Percentiles rank a stretch among this genome's conserved stretches.
Evolutionary conservation across 2,329 filamentous ascomycete genomes (phyloP).

Genomic region (Paracoccidioides lutzii): DNA sequence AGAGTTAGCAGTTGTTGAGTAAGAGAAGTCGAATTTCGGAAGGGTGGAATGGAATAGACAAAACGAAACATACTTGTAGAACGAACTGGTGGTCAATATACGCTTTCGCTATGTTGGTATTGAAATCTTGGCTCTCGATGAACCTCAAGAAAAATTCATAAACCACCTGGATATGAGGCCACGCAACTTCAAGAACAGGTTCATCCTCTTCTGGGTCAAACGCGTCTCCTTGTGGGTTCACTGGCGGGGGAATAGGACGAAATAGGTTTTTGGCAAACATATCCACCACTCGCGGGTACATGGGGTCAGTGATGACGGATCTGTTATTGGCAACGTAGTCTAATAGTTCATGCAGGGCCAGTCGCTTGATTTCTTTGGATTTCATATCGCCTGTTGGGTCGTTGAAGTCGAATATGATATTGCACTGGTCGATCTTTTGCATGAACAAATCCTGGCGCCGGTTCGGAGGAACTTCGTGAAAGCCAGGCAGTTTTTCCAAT

Average conservation of each 20-base stretch:
- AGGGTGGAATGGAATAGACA: conserved; percentile 6
- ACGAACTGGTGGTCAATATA: conserved; percentile 99
- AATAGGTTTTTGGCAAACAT: conserved; percentile 99
- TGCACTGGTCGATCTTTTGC: conserved; percentile 99
- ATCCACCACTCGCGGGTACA: conserved; percentile 96
- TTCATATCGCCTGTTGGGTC: conserved; percentile 98
- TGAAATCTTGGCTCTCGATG: conserved; percentile 99
- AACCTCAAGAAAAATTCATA: conserved; percentile 99
- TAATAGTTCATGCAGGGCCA: conserved; percentile 87
- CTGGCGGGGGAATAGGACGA: conserved; percentile 87
- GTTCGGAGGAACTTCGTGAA: conserved; percentile 93
- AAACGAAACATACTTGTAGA: conserved; percentile 45
- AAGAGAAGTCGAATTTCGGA: neutral
- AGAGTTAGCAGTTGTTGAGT: neutral
- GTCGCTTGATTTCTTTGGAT: conserved; percentile 96
- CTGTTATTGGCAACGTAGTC: conserved; percentile 98
- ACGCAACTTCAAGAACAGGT: conserved; percentile 92
- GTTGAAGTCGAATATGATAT: conserved; percentile 99
- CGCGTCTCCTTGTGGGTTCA: conserved; percentile 95
- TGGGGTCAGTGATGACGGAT: conserved; percentile 95
- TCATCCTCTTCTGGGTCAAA: conserved; percentile 99
- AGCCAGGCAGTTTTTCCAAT: conserved; percentile 91
- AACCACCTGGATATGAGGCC: conserved; percentile 98
- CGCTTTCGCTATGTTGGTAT: conserved; percentile 97
- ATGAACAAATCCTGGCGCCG: conserved; percentile 94